Conservation (phyloP, 2,329 filamentous ascomycete genomes). For the Epichloe bromicola region DNA sequence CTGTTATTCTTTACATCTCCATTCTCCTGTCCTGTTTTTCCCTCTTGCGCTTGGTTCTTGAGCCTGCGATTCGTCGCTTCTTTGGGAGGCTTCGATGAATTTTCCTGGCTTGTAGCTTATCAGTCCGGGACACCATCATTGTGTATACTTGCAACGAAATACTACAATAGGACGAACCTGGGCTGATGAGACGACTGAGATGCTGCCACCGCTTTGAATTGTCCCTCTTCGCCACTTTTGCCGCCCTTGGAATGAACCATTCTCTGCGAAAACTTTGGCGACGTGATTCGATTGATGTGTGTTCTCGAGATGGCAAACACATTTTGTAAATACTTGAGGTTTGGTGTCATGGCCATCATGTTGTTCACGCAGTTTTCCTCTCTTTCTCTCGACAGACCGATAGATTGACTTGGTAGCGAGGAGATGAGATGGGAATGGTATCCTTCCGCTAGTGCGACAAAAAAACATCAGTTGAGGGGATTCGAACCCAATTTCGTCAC, state of each 20-base stretch:
- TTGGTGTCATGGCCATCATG: neutral
- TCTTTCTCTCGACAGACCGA: neutral
- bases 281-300: neutral
- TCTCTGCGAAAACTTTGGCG: neutral
- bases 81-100: neutral
- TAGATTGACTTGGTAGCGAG: neutral
- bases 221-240: neutral
- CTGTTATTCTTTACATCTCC: no score
- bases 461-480: neutral
- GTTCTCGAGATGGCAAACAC: neutral
- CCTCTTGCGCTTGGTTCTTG: neutral
- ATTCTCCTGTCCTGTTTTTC: neutral
- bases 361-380: neutral
- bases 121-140: neutral
- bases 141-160: neutral
- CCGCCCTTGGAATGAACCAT: neutral
- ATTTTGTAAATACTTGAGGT: neutral
- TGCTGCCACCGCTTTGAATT: neutral
- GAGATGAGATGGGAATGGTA: neutral
- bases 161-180: neutral
- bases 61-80: neutral
- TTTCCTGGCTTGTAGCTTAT: neutral
- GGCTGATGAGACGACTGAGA: conserved; percentile 1
- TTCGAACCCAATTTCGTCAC: neutral
- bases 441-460: neutral